Base-by-base conservation (phyloP, 352 stramenopile species). In the Globisporangium canariense region DNA sequence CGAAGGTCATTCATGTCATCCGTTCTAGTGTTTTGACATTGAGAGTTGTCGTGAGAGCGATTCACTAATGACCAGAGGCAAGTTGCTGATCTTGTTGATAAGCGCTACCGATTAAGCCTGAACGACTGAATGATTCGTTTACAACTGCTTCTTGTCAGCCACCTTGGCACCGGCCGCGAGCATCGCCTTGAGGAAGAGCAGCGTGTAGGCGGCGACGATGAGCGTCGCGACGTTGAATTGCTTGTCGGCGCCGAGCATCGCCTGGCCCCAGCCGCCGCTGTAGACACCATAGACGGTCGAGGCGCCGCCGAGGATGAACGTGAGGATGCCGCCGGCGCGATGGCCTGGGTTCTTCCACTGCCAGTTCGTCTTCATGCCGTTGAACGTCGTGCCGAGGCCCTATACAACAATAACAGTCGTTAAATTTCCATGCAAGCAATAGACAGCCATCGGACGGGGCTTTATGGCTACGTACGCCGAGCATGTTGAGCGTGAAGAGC, bases 261-360 rank as follows among this genome's bases (percentile, higher is more conserved):
- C 52, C 10, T 58, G 58, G 14, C 79, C 81, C 81, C 81, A 90
- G 32, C 60, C 60, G 16, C 81, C 81, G 53, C 77, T 88, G 72
- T 81, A 86, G 40, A 88, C 56, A 2, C 79, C 79, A n/a, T 83
- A 83, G 10, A 83, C 62, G 14, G 74, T 61, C 25, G 38, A 69
- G 57, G 36, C 25, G 71, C 81, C 81, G 62, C 73, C 75, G 18
- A 74, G 67, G n/a, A 86, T 16, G 60, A 88, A 85, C 41, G 77
- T 74, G 52, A 90, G 45, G 5, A 72, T 76, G 45, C 82, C 82
- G 22, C 77, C 71, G 41, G 86, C 78, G 52, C 79, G 82, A 67
- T 91, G 82, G 30, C 74, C 72, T 10, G 75, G 73, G 67, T 91
- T 86, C 67, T 83, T 86, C 82, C 82, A 91, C 46, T 85, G 79